Evolutionary conservation across 768 basidiomycete genomes (phyloP), one percentile per base, ranked within the genome.

Genomic region (Suillus subaureus): DNA sequence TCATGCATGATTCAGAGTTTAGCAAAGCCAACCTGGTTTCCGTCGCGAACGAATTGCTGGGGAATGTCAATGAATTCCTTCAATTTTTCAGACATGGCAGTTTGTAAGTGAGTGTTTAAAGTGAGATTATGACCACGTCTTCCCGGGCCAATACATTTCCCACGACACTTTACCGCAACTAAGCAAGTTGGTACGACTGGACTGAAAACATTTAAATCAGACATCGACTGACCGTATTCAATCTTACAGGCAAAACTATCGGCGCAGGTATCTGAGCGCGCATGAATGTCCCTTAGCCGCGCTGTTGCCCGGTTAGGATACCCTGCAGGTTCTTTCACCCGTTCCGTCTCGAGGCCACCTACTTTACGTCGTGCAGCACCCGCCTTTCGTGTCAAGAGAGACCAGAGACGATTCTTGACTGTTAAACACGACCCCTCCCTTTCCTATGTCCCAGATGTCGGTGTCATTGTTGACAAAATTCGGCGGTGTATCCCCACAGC

Each of bases 61-160:
- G 96, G 95, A 63, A 96, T 85, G 63, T 97, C 96, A 67, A 92
- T 79, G 81, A 98, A 89, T 74, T 98, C 97, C 74, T 87, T 89
- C 65, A 97, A 74, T 82, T 92, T 91, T 75, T 97, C 96, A 67
- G 94, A 92, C 93, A 96, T 97, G 80, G 69, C 81, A 78, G 64
- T 69, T 72, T 61, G 66, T 28, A 60, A 49, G 70, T 55, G 65
- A 47, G 69, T 66, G 61, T 57, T 12, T 42, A 61, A 51, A 49
- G n/a, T 67, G 33, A 33, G 33, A 21, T 55, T n/a, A 33, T 33
- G 54, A 55, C 33, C 54, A 55, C 54, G 54, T 55, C 54, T 55
- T 13, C 33, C 39, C 13, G 13, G 39, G 13, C 37, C 31, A n/a
- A 40, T 31, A 54, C 5, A 26, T 33, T 72, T 79, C 75, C 70